Evolutionary conservation across 2,329 filamentous ascomycete species (phyloP), one percentile per base, ranked within the genome.

Genomic region (Fusarium sp.): DNA sequence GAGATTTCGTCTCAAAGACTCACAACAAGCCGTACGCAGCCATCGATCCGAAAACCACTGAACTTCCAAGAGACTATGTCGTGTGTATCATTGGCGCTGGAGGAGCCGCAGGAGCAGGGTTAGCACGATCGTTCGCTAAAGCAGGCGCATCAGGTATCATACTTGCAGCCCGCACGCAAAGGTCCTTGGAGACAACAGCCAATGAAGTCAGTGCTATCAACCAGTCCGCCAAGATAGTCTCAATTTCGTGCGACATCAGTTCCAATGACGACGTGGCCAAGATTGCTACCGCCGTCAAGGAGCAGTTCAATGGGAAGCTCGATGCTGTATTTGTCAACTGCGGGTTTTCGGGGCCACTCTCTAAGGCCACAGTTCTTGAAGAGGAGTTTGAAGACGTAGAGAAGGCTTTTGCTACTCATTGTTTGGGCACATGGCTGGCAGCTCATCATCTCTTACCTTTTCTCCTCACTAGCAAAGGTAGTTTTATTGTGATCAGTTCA

Each of bases 31-130:
- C 48, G 15, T 62, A 62, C 26, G 4, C 32, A 1, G 15, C 30
- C 1, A 56, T 62, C 5, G 43, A 56, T 15, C 30, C 57, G 1
- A 4, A 1, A 6, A 44, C 19, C 2, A 6, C 20, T 2, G 2
- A 32, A 10, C 15, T 62, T 0, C 13, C 37, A 8, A 3, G 39
- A 0, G 20, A 9, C 0, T 62, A 41, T 6, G 59, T 48, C 3
- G 30, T 62, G 0, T 62, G 59, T 3, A 56, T 62, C 8, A 62
- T 62, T 1, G 59, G 59, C 13, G 59, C 48, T 11, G 59, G 59
- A 4, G 59, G 59, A 2, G 59, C 59, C 2, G 48, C 59, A 10
- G 59, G 59, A 4, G 32, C 57, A 0, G 59, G 48, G 0, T 6
- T 62, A 3, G 48, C 57, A 5, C 55, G 48, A 5, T 62, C 59